Conservation (phyloP, 305 asterid species). For the Fraxinus sp. region DNA sequence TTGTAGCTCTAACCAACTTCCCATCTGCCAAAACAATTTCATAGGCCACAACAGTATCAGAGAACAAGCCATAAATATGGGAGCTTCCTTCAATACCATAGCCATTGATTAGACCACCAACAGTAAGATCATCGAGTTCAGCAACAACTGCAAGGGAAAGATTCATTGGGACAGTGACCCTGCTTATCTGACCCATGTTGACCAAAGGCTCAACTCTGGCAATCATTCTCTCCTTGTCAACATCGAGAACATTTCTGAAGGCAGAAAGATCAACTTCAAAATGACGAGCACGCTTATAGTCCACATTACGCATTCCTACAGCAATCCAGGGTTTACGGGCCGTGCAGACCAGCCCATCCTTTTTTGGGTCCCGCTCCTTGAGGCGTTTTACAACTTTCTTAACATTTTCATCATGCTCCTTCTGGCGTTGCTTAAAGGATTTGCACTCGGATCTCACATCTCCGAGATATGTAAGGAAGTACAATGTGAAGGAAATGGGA, state of each 20-base stretch:
- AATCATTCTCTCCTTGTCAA: constrained; percentile 72
- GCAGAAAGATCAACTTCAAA: constrained; percentile 92
- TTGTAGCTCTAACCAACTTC: constrained; percentile 73
- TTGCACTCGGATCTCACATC: constrained; percentile 71
- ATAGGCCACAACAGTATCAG: constrained; percentile 90
- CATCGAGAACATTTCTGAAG: constrained; percentile 69
- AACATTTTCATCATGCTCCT: constrained; percentile 88
- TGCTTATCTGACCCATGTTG: constrained; percentile 83
- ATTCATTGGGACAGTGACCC: constrained; percentile 89
- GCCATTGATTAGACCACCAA: constrained; percentile 93
- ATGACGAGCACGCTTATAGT: constrained; percentile 89
- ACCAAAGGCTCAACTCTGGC: constrained; percentile 92
- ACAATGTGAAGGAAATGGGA: constrained; percentile 72
- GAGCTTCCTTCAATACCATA: constrained; percentile 96
- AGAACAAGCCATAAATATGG: constrained; percentile 76
- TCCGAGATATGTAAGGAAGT: constrained; percentile 79
- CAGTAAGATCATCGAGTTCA: constrained; percentile 93
- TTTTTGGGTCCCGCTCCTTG: constrained; percentile 76
- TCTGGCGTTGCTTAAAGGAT: constrained; percentile 79
- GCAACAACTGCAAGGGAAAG: constrained; percentile 90
- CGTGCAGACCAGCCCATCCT: constrained; percentile 94
- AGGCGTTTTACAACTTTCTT: constrained; percentile 78
- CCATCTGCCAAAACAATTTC: constrained; percentile 89
- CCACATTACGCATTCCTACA: constrained; percentile 98
- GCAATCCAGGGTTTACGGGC: constrained; percentile 97